These are phyloP conservation scores for Trichomonas vaginalis DNA, from an alignment of 208 protist species.

Conservation along the genomic window DNA sequence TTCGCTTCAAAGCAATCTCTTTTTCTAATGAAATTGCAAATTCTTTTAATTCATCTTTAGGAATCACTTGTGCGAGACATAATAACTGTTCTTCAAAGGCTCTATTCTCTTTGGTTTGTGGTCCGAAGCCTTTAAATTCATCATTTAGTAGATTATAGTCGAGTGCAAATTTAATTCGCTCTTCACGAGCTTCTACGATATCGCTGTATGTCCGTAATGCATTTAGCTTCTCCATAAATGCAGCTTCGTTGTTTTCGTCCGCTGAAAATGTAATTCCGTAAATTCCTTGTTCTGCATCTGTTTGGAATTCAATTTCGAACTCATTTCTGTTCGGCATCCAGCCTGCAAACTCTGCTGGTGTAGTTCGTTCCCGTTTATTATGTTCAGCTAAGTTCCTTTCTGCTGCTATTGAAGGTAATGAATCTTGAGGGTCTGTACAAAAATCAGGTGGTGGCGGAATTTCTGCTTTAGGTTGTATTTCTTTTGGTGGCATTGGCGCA, in stretches of 20 bases:
- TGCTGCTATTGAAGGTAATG: not conserved
- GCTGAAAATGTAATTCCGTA: not conserved
- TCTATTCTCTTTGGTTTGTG: not conserved
- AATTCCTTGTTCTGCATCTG: not conserved
- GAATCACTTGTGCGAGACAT: not conserved
- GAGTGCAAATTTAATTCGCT: not conserved
- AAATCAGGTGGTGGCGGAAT: not conserved
- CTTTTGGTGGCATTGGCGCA: not conserved
- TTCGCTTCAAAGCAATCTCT: not conserved
- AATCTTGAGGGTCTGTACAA: not conserved
- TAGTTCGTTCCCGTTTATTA: not conserved
- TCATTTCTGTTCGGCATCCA: not conserved
- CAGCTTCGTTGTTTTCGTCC: not conserved
- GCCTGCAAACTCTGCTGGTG: not conserved
- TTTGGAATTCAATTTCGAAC: not conserved
- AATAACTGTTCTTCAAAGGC: not conserved
- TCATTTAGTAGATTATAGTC: not conserved
- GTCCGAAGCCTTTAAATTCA: not conserved
- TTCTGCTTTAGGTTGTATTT: not conserved
- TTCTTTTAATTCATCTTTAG: not conserved
- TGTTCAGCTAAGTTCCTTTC: not conserved
- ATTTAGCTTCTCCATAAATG: not conserved
- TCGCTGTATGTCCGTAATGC: not conserved
- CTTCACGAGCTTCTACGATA: not conserved
- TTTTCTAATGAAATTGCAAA: not conserved